Base-by-base conservation (phyloP, 225 moss, liverwort and hornwort genomes). In the Thuidium tamariscinum region DNA sequence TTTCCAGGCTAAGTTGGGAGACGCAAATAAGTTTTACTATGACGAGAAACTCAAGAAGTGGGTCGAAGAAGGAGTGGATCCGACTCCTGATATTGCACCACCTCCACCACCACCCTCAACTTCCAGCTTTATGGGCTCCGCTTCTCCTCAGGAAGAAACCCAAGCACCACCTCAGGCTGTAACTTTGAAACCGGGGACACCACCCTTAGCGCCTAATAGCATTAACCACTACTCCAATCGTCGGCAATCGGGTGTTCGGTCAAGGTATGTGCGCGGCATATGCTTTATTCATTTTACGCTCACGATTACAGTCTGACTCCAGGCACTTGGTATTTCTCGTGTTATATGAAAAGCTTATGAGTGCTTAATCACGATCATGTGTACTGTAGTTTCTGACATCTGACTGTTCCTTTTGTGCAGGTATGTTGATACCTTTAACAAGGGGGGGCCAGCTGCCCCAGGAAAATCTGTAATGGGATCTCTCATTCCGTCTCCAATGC, bases 361-460 rank as follows among this genome's bases (percentile, higher is more conserved):
- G 10, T 84, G n/a, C 56, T 34, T 25, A 11, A 41, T 63, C 60
- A 59, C 16, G 52, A 26, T 26, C 30, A 22, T 79, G 57, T 63
- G 46, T 59, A 14, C 18, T 42, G 70, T 79, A 80, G 56, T 72
- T 49, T 49, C 54, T 90, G 59, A 86, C 66, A 42, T 54, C 4
- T 39, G 69, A 46, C 39, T 66, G 44, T 82, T 85, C 55, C 5
- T 84, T 65, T 10, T 39, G 6, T 79, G n/a, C 92, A 99, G 99
- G 92, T 99, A 99, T 69, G 99, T 99, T 67, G 99, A 99, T 84
- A 99, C 99, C 16, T 97, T 99, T 29, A 99, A 97, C 89, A 99
- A 95, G 88, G 96, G 95, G 75, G 95, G 92, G 72, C 82, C 89
- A 61, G 62, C 91, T 77, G 75, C 87, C 79, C 91, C 95, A 55